phyloP scores from a whole-genome alignment of 2,329 filamentous ascomycete genomes.

The Diaporthe vaccinii region DNA sequence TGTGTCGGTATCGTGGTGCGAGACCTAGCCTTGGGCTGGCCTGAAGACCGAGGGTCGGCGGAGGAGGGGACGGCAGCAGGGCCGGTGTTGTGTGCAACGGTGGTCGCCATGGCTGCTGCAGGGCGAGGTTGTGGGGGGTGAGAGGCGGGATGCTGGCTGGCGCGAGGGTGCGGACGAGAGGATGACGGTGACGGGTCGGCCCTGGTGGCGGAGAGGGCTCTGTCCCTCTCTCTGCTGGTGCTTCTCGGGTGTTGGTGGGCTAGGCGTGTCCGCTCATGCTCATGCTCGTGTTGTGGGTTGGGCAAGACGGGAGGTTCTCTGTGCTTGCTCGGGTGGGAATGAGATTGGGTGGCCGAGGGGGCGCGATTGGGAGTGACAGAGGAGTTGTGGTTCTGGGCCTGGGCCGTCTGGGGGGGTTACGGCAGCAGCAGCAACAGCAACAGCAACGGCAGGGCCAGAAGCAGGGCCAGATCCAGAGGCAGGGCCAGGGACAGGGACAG shows the following conservation, averaged over 20 bases:
- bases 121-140: slow-evolving; percentile 46
- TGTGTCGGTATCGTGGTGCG: slow-evolving; percentile 90
- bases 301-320: slow-evolving; percentile 55
- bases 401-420: slow-evolving; percentile 21
- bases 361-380: slow-evolving; percentile 42
- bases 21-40: slow-evolving; percentile 65
- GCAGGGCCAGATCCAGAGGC: slow-evolving; percentile 46
- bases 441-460: slow-evolving; percentile 15
- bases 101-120: slow-evolving; percentile 48
- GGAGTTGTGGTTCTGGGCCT: slow-evolving; percentile 33
- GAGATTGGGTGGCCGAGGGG: slow-evolving; percentile 46
- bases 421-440: slow-evolving; percentile 23
- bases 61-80: slow-evolving; percentile 65
- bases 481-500: slow-evolving; percentile 44
- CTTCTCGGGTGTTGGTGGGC: slow-evolving; percentile 73
- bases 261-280: slow-evolving; percentile 80
- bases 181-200: slow-evolving; percentile 68
- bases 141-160: slow-evolving; percentile 59
- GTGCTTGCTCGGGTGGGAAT: slow-evolving; percentile 48
- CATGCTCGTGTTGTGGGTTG: slow-evolving; percentile 73
- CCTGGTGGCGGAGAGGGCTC: slow-evolving; percentile 54
- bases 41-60: slow-evolving; percentile 62
- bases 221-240: slow-evolving; percentile 71
- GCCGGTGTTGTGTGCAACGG: slow-evolving; percentile 63
- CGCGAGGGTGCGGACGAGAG: slow-evolving; percentile 62